These are phyloP conservation scores for Boechera divaricarpa DNA, from an alignment of 345 rosid species.

Conservation along the genomic window DNA sequence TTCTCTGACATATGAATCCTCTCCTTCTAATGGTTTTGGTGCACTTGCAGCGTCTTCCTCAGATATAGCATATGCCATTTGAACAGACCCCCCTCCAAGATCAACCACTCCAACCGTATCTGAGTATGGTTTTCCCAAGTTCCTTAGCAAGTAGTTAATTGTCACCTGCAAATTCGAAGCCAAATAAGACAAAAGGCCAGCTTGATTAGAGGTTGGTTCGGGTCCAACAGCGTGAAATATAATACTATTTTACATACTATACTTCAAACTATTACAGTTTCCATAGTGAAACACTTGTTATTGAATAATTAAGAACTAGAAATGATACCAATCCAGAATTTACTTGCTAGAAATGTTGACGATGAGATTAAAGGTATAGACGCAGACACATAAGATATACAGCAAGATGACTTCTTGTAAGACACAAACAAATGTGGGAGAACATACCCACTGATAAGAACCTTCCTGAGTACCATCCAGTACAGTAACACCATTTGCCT, in stretches of 20 bases:
- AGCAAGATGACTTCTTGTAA: constrained; percentile 15
- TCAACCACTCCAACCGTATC: constrained; percentile 95
- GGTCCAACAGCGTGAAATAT: neutral
- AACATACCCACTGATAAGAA: constrained; percentile 95
- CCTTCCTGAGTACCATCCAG: constrained; percentile 98
- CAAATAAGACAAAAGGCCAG: constrained; percentile 1
- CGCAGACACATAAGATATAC: constrained; percentile 7
- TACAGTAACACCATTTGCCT: constrained; percentile 67
- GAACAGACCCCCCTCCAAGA: constrained; percentile 99
- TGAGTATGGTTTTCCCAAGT: constrained; percentile 71
- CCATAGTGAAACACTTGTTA: neutral
- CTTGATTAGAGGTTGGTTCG: constrained; percentile 5
- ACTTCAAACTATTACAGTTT: neutral
- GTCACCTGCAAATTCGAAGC: constrained; percentile 69
- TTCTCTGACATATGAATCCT: constrained; percentile 79
- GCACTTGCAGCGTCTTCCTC: constrained; percentile 78
- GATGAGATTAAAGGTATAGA: neutral
- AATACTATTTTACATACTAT: neutral
- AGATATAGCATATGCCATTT: constrained; percentile 98
- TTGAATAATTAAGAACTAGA: neutral
- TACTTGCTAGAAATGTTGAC: constrained; percentile 1
- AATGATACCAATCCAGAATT: constrained; percentile 13
- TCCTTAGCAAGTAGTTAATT: constrained; percentile 83
- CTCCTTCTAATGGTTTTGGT: constrained; percentile 68
- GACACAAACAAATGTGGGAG: constrained; percentile 6